Base-by-base conservation (phyloP, 2,329 filamentous ascomycete species). In the Macrophomina tecta region DNA sequence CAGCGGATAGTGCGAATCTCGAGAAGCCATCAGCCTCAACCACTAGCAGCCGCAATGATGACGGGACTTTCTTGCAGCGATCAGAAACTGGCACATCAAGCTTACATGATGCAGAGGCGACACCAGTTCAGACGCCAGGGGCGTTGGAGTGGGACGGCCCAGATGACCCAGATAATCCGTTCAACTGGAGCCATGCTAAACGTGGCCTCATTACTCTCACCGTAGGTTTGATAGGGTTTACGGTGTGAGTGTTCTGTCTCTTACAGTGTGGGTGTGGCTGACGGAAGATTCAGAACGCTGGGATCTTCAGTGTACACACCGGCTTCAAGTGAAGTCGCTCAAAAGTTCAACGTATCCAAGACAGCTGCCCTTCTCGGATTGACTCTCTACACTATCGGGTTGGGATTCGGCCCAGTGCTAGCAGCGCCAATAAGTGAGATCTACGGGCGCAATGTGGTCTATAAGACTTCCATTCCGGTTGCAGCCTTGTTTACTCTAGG, bases 351-450 rank as follows among this genome's bases (percentile, higher is more conserved):
- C 52, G 81, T 89, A 12, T 82, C 81, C 14, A 80, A 81, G 58
- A 88, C 86, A 1, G 80, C 82, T 7, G 85, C 88, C 0, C 78
- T 90, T n/a, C 76, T 90, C 0, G 85, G 85, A 0, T 74, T 90
- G 0, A 84, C 88, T 0, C 74, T 89, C 5, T 91, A 88, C 73
- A 83, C 87, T 5, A 76, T 89, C 9, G 88, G 87, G 0, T 80
- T 90, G 0, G 86, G 80, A 3, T 78, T 89, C 16, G 88, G 88
- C 0, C 88, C 89, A 6, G 77, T 89, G 60, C 69, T 88, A 14
- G 85, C 85, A 9, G 86, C 87, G 0, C 88, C 87, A 0, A 71
- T 89, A 0, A 87, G 84, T 58, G 89, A 90, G 72, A 83, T 81
- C 0, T 76, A 85, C 40, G 88, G 89, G 2, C 80, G 89, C 1